Evolutionary conservation across 441 rosid genomes (phyloP), one percentile per base, ranked within the genome.

Genomic region (Mallotus japonicus): DNA sequence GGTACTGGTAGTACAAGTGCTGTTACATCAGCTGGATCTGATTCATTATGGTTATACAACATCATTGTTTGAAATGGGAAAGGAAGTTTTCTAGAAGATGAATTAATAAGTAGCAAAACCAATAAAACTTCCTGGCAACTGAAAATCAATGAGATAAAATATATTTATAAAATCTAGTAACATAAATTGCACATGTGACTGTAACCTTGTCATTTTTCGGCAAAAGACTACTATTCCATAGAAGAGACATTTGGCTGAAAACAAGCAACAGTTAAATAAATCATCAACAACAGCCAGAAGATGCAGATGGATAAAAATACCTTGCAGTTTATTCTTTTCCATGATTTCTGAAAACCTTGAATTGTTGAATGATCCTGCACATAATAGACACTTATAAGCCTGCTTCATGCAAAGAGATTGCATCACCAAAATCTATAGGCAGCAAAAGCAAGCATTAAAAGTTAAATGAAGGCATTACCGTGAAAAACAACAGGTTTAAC

Each of bases 291-390:
- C 6, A 37, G 32, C 32, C 32, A 37, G 40, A 37, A 24, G 54
- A 24, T 34, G 37, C 59, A 47, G 1, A 63, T 59, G 67, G 65
- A 72, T 20, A 49, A 20, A 70, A 62, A 62, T 85, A 92, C 99
- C 91, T 83, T 92, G 92, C 78, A 86, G 86, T 77, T 87, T 95
- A 86, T 92, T 88, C 76, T 82, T 87, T 83, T 91, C 93, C 87
- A 95, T 82, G 60, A 90, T 70, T 79, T 89, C 80, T 73, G 73
- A 72, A 79, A 95, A 87, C 96, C 86, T 75, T 60, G 97, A 83
- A 82, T 87, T 87, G 78, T 91, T 90, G 85, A 89, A 81, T 37
- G 84, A 78, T 72, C 97, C 99, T 95, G 89, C 83, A 81, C 70
- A 83, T 57, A 59, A 32, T 53, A 69, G 28, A 62, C 75, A 79